Evolutionary conservation across 768 basidiomycete genomes (phyloP).

Genomic region (Suillus americanus): DNA sequence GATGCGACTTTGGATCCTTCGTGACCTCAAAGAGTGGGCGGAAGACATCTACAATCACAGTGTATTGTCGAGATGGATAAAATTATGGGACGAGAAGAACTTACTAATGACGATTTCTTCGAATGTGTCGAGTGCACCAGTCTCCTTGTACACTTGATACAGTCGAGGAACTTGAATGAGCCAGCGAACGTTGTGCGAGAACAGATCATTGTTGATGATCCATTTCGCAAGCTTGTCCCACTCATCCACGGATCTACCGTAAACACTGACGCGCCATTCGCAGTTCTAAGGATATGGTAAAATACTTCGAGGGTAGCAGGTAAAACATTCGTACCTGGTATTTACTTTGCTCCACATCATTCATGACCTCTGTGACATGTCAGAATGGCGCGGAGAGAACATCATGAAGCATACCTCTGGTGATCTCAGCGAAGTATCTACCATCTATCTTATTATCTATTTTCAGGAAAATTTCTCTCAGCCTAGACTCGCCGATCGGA

Average conservation of each 20-base stretch:
- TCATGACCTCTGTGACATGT: conserved; percentile 78
- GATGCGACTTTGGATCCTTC: conserved; percentile 83
- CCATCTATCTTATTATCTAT: conserved; percentile 95
- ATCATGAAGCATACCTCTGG: conserved; percentile 58
- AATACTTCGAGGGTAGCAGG: not conserved
- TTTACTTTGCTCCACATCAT: conserved; percentile 97
- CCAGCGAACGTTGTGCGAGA: conserved; percentile 98
- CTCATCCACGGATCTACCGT: conserved; percentile 78
- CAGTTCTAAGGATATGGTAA: conserved; percentile 58
- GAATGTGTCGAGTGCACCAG: conserved; percentile 79
- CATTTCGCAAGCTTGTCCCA: conserved; percentile 99
- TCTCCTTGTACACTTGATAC: conserved; percentile 94
- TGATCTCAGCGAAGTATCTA: conserved; percentile 91
- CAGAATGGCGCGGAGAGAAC: not conserved
- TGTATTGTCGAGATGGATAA: not conserved
- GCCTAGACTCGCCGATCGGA: conserved; percentile 90
- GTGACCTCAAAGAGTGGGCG: conserved; percentile 95
- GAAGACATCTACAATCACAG: conserved; percentile 71
- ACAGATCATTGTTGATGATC: conserved; percentile 91
- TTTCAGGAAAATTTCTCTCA: conserved; percentile 97
- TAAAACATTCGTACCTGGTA: conserved; percentile 70
- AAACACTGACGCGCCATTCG: conserved; percentile 97
- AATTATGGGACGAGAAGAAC: conserved; percentile 32
- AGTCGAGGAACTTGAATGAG: conserved; percentile 93
- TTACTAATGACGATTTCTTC: conserved; percentile 88